Percentiles rank a stretch among this genome's conserved stretches.
These are phyloP conservation scores for Lichtheimia ornata DNA, from an alignment of 371 early-diverging fungal species.

Conservation along the genomic window DNA sequence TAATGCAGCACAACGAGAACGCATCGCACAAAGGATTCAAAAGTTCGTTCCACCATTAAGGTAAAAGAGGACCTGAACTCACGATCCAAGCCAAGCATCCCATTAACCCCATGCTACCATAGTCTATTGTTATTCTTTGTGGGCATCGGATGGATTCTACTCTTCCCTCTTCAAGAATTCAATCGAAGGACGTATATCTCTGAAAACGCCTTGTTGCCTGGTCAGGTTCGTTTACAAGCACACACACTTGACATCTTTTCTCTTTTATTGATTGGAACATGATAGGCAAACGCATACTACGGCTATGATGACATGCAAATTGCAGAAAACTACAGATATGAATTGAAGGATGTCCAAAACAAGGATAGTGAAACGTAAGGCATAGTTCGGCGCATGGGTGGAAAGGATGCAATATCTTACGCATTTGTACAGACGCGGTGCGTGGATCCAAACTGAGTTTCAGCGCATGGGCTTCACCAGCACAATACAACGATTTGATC, in stretches of 20 bases:
- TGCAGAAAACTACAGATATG: conserved; percentile 53
- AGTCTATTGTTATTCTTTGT: conserved; percentile 53
- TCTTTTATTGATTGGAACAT: neutral
- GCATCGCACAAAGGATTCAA: conserved; percentile 12
- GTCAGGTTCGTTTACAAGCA: conserved; percentile 50
- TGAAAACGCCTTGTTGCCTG: conserved; percentile 85
- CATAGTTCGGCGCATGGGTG: no score
- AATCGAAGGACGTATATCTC: conserved; percentile 67
- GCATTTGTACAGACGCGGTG: conserved; percentile 43
- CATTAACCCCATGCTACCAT: neutral
- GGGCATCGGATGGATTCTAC: conserved; percentile 51
- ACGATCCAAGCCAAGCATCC: no score
- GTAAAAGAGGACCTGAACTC: conserved; percentile 9
- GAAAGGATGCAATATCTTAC: no score
- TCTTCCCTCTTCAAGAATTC: conserved; percentile 55
- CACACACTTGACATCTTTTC: neutral
- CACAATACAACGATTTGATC: conserved; percentile 57
- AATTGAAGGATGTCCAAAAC: conserved; percentile 9
- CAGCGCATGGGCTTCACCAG: conserved; percentile 58
- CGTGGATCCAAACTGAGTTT: conserved; percentile 54
- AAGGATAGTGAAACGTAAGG: neutral
- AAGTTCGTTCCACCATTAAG: conserved; percentile 23
- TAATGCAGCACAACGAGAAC: conserved; percentile 17
- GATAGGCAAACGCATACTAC: conserved; percentile 58
- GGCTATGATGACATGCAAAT: conserved; percentile 48